phyloP scores from a whole-genome alignment of 2,329 filamentous ascomycete species.

The Arthrobotrys megalospora region DNA sequence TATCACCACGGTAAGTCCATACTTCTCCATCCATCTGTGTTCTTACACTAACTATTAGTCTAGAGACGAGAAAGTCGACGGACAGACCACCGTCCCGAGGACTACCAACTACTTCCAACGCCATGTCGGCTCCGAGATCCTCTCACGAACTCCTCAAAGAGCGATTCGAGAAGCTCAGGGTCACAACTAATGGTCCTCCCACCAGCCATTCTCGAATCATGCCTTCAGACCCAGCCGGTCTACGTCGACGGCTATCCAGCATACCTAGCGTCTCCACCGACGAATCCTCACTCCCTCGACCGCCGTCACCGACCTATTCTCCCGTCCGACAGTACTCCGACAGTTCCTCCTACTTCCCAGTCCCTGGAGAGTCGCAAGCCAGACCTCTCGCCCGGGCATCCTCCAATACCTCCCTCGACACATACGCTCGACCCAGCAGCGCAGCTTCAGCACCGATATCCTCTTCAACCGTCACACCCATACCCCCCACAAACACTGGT shows the following conservation, averaged over 20 bases:
- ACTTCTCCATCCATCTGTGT: conserved; percentile 77
- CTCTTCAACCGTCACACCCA: conserved; percentile 66
- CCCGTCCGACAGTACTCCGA: conserved; percentile 77
- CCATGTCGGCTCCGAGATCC: background rate
- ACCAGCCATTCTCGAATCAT: background rate
- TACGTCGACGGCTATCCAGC: conserved; percentile 23
- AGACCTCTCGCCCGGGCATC: conserved; percentile 38
- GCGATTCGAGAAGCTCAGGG: conserved; percentile 45
- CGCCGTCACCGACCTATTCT: conserved; percentile 83
- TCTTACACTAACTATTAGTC: conserved; percentile 63
- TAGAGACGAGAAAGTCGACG: conserved; percentile 65
- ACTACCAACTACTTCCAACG: background rate
- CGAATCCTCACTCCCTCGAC: conserved; percentile 56
- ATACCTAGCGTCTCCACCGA: conserved; percentile 37
- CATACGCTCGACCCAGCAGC: conserved; percentile 63
- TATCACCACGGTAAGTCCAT: conserved; percentile 74
- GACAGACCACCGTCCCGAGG: conserved; percentile 73
- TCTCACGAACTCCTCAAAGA: conserved; percentile 65
- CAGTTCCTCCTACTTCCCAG: conserved; percentile 31
- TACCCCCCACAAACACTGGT: conserved; percentile 67
- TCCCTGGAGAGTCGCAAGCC: conserved; percentile 28
- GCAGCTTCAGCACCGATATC: conserved; percentile 65
- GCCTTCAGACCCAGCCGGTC: conserved; percentile 15
- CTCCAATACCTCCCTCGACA: conserved; percentile 65
- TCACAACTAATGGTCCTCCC: background rate